These are phyloP conservation scores for Botryosphaeria dothidea DNA, from an alignment of 2,329 filamentous ascomycete genomes.

Conservation along the genomic window DNA sequence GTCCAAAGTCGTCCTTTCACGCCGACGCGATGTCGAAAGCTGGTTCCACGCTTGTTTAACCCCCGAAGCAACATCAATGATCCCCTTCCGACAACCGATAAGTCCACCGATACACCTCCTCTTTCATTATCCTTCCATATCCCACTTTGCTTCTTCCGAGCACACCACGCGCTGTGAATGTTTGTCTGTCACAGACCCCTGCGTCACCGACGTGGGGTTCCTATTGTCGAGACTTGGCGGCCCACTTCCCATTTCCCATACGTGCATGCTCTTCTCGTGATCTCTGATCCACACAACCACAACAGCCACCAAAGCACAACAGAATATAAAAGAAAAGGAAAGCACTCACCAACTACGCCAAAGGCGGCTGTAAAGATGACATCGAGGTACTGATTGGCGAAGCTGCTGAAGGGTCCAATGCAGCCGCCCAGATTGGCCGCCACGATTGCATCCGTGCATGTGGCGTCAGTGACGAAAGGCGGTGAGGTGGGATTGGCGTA, in stretches of 20 bases:
- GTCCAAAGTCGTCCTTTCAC: neutral
- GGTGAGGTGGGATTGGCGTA: slow-evolving; percentile 72
- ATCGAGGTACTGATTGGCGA: slow-evolving; percentile 71
- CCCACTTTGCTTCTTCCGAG: neutral
- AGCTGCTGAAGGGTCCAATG: slow-evolving; percentile 65
- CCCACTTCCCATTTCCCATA: neutral
- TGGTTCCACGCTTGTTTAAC: neutral
- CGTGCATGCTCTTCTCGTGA: neutral
- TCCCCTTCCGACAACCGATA: too few species aligned
- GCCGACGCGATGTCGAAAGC: neutral
- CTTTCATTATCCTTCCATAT: neutral
- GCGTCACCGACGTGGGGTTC: neutral
- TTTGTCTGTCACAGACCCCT: neutral
- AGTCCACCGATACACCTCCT: too few species aligned
- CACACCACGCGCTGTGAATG: neutral
- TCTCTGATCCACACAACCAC: neutral
- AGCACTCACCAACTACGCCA: slow-evolving; percentile 66
- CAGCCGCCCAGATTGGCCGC: slow-evolving; percentile 72
- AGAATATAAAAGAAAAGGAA: neutral
- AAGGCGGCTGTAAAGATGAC: slow-evolving; percentile 78
- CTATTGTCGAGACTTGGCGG: neutral
- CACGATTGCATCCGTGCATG: slow-evolving; percentile 69
- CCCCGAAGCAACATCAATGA: too few species aligned
- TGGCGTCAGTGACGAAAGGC: slow-evolving; percentile 65
- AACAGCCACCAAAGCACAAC: neutral